Evolutionary conservation across 257 asterid species (phyloP), one percentile per base, ranked within the genome.

Genomic region (Plantago ovata): DNA sequence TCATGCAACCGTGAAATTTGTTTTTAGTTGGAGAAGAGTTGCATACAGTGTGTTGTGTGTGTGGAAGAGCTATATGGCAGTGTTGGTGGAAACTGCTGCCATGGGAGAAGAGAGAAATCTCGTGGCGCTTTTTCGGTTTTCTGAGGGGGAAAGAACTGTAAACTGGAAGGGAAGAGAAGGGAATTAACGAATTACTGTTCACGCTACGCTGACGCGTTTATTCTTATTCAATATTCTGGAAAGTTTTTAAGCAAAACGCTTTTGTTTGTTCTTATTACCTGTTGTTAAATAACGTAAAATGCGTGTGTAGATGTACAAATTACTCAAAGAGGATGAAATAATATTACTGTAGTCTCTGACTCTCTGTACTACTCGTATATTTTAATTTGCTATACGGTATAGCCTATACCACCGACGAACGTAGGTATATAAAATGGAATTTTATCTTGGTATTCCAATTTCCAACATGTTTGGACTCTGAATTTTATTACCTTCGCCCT

Each of bases 81-180:
- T 50, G 56, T n/a, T 10, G 13, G 56, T 50, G 32, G 56, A 32
- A 50, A 50, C 56, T 50, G 53, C 53, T 48, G 38, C 56, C 56
- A 50, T 50, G 38, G 23, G 24, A 49, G 53, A 47, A 15, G 16
- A 15, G 56, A 50, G 56, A 20, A 23, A 20, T 50, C 56, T 20
- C 56, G 56, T 50, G 56, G 23, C 56, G 56, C 21, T 49, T 49
- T 49, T 49, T 49, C 38, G 16, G 32, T 50, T 48, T 48, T 21
- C 13, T 22, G 33, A 9, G 38, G 38, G 0, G 24, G 11, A 47
- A 16, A 44, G 10, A 45, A n/a, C 11, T 45, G 51, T 48, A 28
- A 9, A 49, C 21, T 49, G 36, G 16, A 20, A 20, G 2, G 51
- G 22, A 46, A 46, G 52, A 16, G 38, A 21, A 49, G 22, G 38